Percentiles rank a stretch among this genome's conserved stretches.
These are phyloP conservation scores for Xylaria sp. DNA, from an alignment of 2,329 filamentous ascomycete genomes.

Conservation along the genomic window DNA sequence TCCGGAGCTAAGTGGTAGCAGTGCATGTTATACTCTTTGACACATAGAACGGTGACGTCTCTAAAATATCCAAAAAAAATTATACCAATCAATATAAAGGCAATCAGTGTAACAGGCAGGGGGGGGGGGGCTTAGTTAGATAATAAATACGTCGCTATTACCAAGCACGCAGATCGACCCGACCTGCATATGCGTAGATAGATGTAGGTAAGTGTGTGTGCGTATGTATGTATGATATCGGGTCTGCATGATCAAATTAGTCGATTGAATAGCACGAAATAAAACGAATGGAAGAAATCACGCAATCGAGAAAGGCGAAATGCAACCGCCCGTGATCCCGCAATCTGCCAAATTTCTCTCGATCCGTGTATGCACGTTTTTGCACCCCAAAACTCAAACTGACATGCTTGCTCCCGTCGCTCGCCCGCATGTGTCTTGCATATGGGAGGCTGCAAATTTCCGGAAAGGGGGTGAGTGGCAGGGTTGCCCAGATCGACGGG, in stretches of 20 bases:
- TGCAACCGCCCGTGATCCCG: constrained; percentile 36
- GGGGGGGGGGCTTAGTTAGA: not conserved
- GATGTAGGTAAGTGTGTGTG: not conserved
- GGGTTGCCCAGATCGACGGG: not conserved
- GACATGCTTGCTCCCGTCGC: constrained; percentile 12
- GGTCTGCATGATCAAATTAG: not conserved
- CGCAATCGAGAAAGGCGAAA: constrained; percentile 25
- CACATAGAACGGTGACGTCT: not conserved
- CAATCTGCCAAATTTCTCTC: constrained; percentile 30
- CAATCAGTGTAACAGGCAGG: not conserved
- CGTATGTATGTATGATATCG: not conserved
- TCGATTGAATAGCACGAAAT: not conserved
- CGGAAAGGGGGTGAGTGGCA: not conserved
- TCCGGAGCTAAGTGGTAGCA: not conserved
- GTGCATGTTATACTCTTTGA: not conserved
- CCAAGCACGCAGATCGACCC: not conserved
- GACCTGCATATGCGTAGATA: constrained; percentile 4
- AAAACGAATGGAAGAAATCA: constrained; percentile 9
- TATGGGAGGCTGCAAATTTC: constrained; percentile 8
- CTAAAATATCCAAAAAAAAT: not conserved
- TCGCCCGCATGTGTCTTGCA: constrained; percentile 30
- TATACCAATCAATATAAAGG: not conserved
- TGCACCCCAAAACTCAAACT: constrained; percentile 10
- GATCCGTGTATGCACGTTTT: constrained; percentile 25
- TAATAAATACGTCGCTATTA: constrained; percentile 12